Base-by-base conservation (phyloP, 2,329 filamentous ascomycete genomes). In the Cercospora sesami region DNA sequence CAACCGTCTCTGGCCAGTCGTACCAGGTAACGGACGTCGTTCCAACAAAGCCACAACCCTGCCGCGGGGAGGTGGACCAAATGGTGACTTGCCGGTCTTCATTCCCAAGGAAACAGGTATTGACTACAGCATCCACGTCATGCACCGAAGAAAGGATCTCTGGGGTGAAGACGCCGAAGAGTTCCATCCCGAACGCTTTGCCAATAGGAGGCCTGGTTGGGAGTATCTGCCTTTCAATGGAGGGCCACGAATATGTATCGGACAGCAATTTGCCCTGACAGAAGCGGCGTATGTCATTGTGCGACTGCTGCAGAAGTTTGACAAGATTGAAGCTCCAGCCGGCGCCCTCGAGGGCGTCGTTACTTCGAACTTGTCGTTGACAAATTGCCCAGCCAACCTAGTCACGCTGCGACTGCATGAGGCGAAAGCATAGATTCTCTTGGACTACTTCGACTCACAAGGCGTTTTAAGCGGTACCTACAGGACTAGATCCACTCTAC, bases 231-330 rank as follows among this genome's bases (percentile, higher is more conserved):
- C 78, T 0, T 79, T 79, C 69, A 77, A 68, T 51, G 69, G 64
- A 18, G 75, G 93, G 0, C 92, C 93, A 2, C 83, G 93, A 63
- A 92, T 91, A 76, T 97, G 94, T 77, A 96, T 97, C 72, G 94
- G 94, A 0, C 86, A 89, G 79, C 84, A 85, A 4, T 97, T 97
- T 80, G 91, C 94, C 0, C 68, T 80, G 10, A 79, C 77, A 0
- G 77, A 79, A 60, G 73, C 75, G 26, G 72, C 70, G 21, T 78
- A 77, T 71, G 73, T 77, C 5, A 69, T 74, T 26, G 75, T 74
- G 55, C 65, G 74, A 36, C 36, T 79, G 60, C 55, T 78, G 66
- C 77, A 79, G 68, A 69, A 70, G 26, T 78, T 77, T 42, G 75
- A 77, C 60, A 60, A 66, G 60, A 70, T 78, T 36, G 73, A 77